Evolutionary conservation across 345 rosid species (phyloP).

Genomic region (Toxicodendron radicans): DNA sequence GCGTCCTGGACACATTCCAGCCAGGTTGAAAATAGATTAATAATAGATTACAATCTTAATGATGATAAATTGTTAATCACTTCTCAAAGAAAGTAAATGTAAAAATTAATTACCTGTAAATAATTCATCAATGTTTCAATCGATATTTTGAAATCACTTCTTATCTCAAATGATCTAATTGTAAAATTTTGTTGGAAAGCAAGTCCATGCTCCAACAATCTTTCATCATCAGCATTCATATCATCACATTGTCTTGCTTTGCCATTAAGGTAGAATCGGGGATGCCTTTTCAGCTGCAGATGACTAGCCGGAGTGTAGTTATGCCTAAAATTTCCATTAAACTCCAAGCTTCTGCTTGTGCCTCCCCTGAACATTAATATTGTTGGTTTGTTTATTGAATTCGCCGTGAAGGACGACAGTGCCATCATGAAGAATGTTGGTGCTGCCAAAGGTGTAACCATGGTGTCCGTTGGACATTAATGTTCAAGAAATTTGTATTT

Average conservation of each 20-base stretch:
- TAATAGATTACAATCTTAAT: no score
- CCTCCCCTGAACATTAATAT: not conserved
- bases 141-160: not conserved
- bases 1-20: constrained; percentile 25
- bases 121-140: constrained; percentile 21
- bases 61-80: no score
- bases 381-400: not conserved
- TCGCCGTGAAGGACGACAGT: not conserved
- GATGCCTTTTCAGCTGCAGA: not conserved
- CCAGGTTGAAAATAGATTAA: no score
- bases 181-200: constrained; percentile 25
- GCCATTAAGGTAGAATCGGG: no score
- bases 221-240: no score
- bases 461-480: not conserved
- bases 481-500: no score
- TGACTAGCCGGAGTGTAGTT: not conserved
- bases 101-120: constrained; percentile 18
- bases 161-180: constrained; percentile 34
- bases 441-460: not conserved
- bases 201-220: constrained; percentile 10
- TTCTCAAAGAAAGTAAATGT: not conserved
- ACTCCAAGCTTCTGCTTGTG: not conserved
- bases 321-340: not conserved
- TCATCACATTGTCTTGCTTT: no score
- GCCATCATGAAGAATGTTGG: not conserved